phyloP scores from a whole-genome alignment of 2,329 filamentous ascomycete species.

The Tolypocladium tundrense region DNA sequence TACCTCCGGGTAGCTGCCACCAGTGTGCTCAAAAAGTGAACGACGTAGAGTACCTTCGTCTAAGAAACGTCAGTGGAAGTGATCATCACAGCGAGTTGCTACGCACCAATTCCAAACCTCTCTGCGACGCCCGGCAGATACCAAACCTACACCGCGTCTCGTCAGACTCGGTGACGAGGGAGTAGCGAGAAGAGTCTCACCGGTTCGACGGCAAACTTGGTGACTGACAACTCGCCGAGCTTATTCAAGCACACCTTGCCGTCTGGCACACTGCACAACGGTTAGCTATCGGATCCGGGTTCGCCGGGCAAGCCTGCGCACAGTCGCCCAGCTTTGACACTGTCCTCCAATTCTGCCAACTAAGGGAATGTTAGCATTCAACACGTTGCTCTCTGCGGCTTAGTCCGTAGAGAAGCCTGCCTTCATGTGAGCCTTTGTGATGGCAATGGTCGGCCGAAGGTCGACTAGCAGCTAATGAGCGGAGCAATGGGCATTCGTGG shows the following conservation, averaged over 20 bases:
- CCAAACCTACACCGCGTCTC: constrained; percentile 44
- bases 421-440: constrained; percentile 91
- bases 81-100: neutral
- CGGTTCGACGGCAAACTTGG: constrained; percentile 94
- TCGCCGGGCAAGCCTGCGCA: constrained; percentile 20
- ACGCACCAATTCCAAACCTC: constrained; percentile 74
- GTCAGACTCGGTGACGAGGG: neutral
- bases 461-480: constrained; percentile 43
- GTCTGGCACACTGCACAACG: constrained; percentile 45
- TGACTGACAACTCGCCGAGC: constrained; percentile 81
- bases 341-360: constrained; percentile 87
- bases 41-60: constrained; percentile 81
- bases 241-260: constrained; percentile 85
- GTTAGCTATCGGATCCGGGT: neutral
- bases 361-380: constrained; percentile 12
- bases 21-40: constrained; percentile 88
- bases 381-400: neutral
- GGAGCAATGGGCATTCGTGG: neutral
- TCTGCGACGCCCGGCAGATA: constrained; percentile 82
- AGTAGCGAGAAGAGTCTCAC: constrained; percentile 34
- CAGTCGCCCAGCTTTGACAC: constrained; percentile 70
- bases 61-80: constrained; percentile 19
- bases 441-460: constrained; percentile 80
- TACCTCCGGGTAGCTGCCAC: constrained; percentile 86
- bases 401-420: constrained; percentile 14